Percentiles rank a stretch among this genome's conserved stretches.
phyloP scores from a whole-genome alignment of 108 stramenopile genomes.

The Stephanodiscus triporus region DNA sequence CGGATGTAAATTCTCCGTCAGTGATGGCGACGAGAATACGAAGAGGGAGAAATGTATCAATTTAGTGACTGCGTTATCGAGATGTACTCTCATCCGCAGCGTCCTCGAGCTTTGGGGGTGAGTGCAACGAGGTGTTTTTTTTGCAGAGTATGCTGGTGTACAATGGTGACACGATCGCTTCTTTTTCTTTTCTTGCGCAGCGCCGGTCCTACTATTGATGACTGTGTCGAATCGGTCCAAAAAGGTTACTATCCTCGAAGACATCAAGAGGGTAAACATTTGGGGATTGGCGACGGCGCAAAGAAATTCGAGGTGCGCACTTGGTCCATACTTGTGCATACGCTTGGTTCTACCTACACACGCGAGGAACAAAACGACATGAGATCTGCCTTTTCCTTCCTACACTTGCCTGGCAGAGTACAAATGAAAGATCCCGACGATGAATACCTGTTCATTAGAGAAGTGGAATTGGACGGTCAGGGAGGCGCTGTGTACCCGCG shows the following conservation, averaged over 20 bases:
- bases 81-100: conserved; percentile 73
- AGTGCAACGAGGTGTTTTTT: background rate
- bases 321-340: conserved; percentile 85
- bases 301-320: conserved; percentile 33
- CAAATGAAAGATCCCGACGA: conserved; percentile 74
- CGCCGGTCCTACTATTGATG: conserved; percentile 46
- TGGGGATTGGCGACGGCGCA: conserved; percentile 6
- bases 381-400: conserved; percentile 57
- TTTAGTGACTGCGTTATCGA: conserved; percentile 51
- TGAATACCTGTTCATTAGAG: conserved; percentile 74
- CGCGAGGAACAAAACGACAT: conserved; percentile 78
- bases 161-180: no score
- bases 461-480: conserved; percentile 66
- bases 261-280: conserved; percentile 36
- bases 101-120: conserved; percentile 83
- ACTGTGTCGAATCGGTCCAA: conserved; percentile 50
- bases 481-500: conserved; percentile 71
- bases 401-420: conserved; percentile 67
- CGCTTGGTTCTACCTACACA: conserved; percentile 68
- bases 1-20: conserved; percentile 34
- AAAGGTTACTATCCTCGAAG: conserved; percentile 7
- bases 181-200: background rate
- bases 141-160: no score
- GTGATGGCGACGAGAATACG: conserved; percentile 16
- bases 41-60: conserved; percentile 31